Percentiles rank a stretch among this genome's conserved stretches.
Conservation (phyloP, 495 filamentous ascomycete species). For the Hypoxylon lenormandii region DNA sequence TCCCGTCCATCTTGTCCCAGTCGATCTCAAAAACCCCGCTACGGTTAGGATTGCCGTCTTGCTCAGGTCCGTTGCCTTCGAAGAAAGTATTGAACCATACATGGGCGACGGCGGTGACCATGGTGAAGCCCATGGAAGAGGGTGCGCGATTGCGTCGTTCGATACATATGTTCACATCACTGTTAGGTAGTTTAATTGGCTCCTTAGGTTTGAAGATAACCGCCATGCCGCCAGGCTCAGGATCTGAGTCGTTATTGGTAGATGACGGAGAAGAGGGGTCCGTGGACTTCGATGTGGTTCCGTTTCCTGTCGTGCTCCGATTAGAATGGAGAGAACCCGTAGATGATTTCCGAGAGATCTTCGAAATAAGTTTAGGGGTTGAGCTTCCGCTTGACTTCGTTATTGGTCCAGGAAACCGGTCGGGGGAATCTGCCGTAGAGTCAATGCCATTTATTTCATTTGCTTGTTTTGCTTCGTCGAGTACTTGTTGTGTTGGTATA, state of each 20-base stretch:
- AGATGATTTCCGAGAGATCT: conserved; percentile 8
- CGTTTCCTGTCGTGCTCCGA: conserved; percentile 6
- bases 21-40: conserved; percentile 70
- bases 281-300: not conserved
- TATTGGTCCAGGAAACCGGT: conserved; percentile 10
- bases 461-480: conserved; percentile 44
- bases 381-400: conserved; percentile 35
- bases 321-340: conserved; percentile 19
- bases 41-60: conserved; percentile 60
- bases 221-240: conserved; percentile 67
- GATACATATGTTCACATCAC: conserved; percentile 89
- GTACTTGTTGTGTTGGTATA: conserved; percentile 34
- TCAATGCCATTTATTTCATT: conserved; percentile 43
- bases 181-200: conserved; percentile 75
- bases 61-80: conserved; percentile 80
- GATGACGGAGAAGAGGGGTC: conserved; percentile 24
- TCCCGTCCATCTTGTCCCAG: conserved; percentile 71
- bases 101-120: conserved; percentile 92
- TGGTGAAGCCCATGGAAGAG: conserved; percentile 78
- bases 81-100: conserved; percentile 98
- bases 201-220: conserved; percentile 78
- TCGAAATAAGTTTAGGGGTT: conserved; percentile 38
- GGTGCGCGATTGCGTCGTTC: conserved; percentile 78
- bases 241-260: conserved; percentile 40
- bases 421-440: conserved; percentile 9